Conservation (phyloP, 2,329 filamentous ascomycete species). For the Alternaria novae-zelandiae region DNA sequence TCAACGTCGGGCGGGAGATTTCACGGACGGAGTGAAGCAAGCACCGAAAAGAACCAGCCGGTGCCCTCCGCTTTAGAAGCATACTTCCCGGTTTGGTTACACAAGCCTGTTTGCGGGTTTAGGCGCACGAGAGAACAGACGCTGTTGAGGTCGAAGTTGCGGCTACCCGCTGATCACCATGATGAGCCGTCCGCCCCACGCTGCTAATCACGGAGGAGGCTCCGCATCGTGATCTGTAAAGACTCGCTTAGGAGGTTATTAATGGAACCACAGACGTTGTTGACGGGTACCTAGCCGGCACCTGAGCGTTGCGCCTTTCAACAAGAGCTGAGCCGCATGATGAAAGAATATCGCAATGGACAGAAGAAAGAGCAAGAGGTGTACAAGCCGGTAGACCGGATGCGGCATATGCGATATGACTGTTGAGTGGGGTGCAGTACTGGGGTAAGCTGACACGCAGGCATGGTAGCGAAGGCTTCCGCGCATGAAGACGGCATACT, state of each 20-base stretch:
- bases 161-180: constrained; percentile 11
- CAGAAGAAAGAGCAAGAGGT: neutral
- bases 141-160: constrained; percentile 10
- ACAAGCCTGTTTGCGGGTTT: neutral
- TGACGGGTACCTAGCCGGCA: constrained; percentile 3
- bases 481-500: constrained; percentile 14
- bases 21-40: neutral
- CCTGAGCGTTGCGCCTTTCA: neutral
- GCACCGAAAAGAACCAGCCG: neutral
- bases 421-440: constrained; percentile 5
- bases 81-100: neutral
- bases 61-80: neutral
- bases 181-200: constrained; percentile 17
- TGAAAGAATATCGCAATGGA: neutral
- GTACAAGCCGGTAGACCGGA: neutral
- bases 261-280: constrained; percentile 11
- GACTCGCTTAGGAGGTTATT: constrained; percentile 13
- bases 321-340: neutral
- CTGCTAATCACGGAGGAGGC: constrained; percentile 11
- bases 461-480: constrained; percentile 7
- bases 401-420: constrained; percentile 1
- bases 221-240: constrained; percentile 14
- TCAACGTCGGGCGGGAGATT: neutral
- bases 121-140: neutral
- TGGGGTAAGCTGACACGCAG: constrained; percentile 6